Evolutionary conservation across 148 eudicot genomes (phyloP), one percentile per base, ranked within the genome.

Genomic region (Rheum nobile): DNA sequence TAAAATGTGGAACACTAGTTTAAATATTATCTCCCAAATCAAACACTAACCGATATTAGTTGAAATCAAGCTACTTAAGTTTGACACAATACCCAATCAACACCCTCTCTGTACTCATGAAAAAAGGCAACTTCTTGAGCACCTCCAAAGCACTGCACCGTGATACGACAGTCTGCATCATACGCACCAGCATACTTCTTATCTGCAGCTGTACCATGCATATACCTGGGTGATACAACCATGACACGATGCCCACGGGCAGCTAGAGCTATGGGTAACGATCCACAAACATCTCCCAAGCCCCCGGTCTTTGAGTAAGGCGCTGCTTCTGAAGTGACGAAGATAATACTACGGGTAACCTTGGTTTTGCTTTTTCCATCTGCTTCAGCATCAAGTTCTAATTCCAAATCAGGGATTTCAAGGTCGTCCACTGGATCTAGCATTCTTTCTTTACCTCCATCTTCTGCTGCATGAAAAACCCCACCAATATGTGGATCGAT

Each of bases 301-400:
- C 99, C 99, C 73, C 99, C 99, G 4, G 97, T 95, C 84, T 95
- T 95, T 28, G 97, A 95, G 84, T 95, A 95, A 57, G 99, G 99
- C 26, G 96, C 91, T 42, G 88, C 97, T 75, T 95, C 99, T 72
- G 99, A 77, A 52, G 96, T 88, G 63, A 87, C 92, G 74, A 87
- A 92, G 22, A 95, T 81, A 8, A 95, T 76, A 77, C 74, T 95
- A 74, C 70, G 79, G n/a, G 81, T 87, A 63, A 80, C 83, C 74
- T 75, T 79, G 14, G 76, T 74, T 65, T 74, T 73, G 34, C 34
- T 77, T 84, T 76, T 70, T 37, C 69, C 88, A 71, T 74, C 71
- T 75, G 75, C 83, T 19, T 35, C 67, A 4, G 8, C 34, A 16
- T n/a, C 37, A n/a, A 26, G 28, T 34, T 70, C 78, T 34, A 34